These are phyloP conservation scores for Daldinia sp. DNA, from an alignment of 2,329 filamentous ascomycete species.

Conservation along the genomic window DNA sequence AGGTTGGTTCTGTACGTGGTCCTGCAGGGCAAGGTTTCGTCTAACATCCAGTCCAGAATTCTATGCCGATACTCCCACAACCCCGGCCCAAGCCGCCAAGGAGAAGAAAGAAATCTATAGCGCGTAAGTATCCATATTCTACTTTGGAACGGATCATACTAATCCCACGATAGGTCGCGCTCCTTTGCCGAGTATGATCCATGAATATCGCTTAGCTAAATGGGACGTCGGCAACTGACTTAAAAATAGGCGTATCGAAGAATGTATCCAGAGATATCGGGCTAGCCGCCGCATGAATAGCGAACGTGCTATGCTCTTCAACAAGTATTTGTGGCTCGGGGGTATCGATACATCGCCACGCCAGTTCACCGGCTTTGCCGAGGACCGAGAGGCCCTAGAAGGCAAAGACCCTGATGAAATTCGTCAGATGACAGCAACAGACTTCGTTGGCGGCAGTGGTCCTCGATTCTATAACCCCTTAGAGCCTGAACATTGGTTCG, in stretches of 20 bases:
- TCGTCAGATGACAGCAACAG: constrained; percentile 72
- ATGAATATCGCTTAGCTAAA: constrained; percentile 41
- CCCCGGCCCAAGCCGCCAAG: constrained; percentile 73
- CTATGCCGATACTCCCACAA: constrained; percentile 83
- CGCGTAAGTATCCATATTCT: constrained; percentile 58
- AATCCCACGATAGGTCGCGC: constrained; percentile 55
- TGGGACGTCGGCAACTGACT: constrained; percentile 24
- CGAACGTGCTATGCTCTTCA: constrained; percentile 74
- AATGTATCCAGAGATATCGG: constrained; percentile 85
- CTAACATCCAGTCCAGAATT: constrained; percentile 64
- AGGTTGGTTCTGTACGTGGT: constrained; percentile 55
- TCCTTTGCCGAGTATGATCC: constrained; percentile 68
- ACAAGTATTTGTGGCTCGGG: constrained; percentile 84
- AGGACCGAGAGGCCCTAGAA: constrained; percentile 63
- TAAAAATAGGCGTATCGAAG: constrained; percentile 77
- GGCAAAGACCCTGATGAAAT: constrained; percentile 72
- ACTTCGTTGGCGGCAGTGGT: constrained; percentile 63
- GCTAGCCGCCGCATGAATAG: constrained; percentile 78
- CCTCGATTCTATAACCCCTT: constrained; percentile 64
- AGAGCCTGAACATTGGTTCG: constrained; percentile 70
- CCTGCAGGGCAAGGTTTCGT: constrained; percentile 8
- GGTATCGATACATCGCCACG: constrained; percentile 74
- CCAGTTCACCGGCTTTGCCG: constrained; percentile 71
- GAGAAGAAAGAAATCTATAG: constrained; percentile 77
- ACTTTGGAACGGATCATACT: constrained; percentile 6